A percentile compares a stretch with the other conserved stretches of the same genome.
Evolutionary conservation across 352 stramenopile species (phyloP).

Genomic region (Phytophthora europaea): DNA sequence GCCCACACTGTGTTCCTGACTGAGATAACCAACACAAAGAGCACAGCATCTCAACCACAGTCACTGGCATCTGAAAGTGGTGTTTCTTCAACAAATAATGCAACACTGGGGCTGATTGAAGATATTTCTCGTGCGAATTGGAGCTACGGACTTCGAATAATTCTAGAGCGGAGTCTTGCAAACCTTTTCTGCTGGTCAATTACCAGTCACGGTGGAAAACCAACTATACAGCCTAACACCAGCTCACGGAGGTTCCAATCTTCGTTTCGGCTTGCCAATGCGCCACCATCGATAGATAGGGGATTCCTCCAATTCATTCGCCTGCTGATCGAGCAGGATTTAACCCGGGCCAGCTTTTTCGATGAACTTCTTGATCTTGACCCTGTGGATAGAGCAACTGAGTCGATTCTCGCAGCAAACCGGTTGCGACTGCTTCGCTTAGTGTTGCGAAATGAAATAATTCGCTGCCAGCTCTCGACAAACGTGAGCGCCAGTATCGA

Average conservation of each 20-base stretch:
- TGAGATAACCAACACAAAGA: conserved; percentile 1
- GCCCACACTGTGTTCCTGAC: conserved; percentile 49
- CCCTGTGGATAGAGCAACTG: background rate
- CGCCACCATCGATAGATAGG: conserved; percentile 36
- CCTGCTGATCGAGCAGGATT: conserved; percentile 45
- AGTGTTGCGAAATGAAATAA: conserved; percentile 22
- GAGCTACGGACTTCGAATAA: conserved; percentile 33
- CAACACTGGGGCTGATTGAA: conserved; percentile 21
- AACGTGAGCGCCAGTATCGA: conserved; percentile 17
- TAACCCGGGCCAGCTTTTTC: conserved; percentile 42
- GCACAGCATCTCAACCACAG: background rate
- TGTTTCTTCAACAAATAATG: background rate
- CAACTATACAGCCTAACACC: background rate
- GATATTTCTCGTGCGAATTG: conserved; percentile 31
- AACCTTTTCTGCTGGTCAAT: conserved; percentile 47
- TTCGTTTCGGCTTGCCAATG: conserved; percentile 2
- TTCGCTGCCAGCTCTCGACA: conserved; percentile 11
- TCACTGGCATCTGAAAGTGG: background rate
- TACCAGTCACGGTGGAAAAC: background rate
- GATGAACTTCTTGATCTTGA: conserved; percentile 30
- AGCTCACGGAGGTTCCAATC: background rate
- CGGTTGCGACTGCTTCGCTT: conserved; percentile 34
- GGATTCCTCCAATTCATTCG: conserved; percentile 53
- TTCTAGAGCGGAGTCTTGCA: conserved; percentile 43
- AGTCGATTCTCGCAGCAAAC: conserved; percentile 10